phyloP scores from a whole-genome alignment of 2,329 filamentous ascomycete genomes.

The Ophiostoma piceae region DNA sequence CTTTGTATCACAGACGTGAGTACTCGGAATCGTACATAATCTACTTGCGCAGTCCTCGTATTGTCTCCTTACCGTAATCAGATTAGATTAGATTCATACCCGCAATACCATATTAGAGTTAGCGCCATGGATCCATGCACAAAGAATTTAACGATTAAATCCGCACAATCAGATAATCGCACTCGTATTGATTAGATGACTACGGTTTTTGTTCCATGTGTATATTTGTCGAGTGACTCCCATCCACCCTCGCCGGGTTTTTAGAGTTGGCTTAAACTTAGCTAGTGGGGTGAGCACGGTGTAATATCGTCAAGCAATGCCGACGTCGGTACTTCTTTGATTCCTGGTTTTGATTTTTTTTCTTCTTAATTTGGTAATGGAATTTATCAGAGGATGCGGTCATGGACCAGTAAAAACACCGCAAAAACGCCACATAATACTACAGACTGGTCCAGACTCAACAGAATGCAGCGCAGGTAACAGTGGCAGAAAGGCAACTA shows the following conservation, averaged over 20 bases:
- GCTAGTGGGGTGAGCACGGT: neutral
- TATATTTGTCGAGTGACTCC: neutral
- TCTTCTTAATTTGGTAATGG: neutral
- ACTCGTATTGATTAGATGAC: neutral
- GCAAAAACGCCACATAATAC: neutral
- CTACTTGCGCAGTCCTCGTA: neutral
- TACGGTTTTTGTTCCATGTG: neutral
- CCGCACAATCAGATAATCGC: conserved; percentile 1
- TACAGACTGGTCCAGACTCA: neutral
- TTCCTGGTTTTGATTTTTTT: neutral
- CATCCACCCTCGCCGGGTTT: neutral
- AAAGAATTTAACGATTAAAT: neutral
- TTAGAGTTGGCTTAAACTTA: neutral
- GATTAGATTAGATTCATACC: conserved; percentile 28
- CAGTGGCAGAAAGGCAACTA: neutral
- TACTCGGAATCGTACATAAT: neutral
- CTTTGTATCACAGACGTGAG: too few species aligned
- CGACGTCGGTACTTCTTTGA: neutral
- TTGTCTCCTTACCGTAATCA: conserved; percentile 20
- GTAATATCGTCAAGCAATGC: neutral
- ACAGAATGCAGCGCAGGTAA: neutral
- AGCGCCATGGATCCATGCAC: neutral
- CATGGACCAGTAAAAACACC: neutral
- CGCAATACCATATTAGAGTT: neutral
- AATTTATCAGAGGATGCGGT: neutral